These are phyloP conservation scores for Calamus simplicifolius DNA, from an alignment of 176 grass and related monocot genomes.

Conservation along the genomic window DNA sequence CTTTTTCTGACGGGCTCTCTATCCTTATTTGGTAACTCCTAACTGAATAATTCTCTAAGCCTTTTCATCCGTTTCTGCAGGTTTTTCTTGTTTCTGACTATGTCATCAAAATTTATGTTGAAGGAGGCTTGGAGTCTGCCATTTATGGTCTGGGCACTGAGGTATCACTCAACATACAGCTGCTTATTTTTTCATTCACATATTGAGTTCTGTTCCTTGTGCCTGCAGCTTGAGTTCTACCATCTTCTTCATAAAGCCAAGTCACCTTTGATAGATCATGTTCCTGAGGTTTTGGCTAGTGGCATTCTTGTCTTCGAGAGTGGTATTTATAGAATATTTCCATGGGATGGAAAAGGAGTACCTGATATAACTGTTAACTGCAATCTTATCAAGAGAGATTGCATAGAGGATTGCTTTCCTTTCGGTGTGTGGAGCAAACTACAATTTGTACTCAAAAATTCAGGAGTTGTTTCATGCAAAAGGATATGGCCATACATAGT, in stretches of 20 bases:
- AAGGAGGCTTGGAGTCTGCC: constrained; percentile 62
- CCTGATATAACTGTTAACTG: constrained; percentile 52
- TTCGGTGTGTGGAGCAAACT: constrained; percentile 90
- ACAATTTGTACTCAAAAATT: constrained; percentile 34
- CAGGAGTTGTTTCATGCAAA: constrained; percentile 26
- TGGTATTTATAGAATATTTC: constrained; percentile 45
- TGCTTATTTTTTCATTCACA: constrained; percentile 4
- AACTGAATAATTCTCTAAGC: too few species aligned
- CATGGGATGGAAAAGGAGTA: constrained; percentile 80
- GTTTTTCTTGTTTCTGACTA: constrained; percentile 76
- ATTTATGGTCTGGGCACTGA: constrained; percentile 80
- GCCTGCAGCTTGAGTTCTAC: constrained; percentile 85
- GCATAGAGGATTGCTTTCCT: constrained; percentile 42
- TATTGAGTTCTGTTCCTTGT: constrained; percentile 16
- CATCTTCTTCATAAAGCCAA: constrained; percentile 46
- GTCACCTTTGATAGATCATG: constrained; percentile 66
- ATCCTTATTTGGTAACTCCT: too few species aligned
- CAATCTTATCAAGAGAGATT: constrained; percentile 32
- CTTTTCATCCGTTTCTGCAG: constrained; percentile 27
- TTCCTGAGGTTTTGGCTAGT: constrained; percentile 80
- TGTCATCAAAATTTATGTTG: constrained; percentile 86
- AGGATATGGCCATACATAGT: constrained; percentile 89
- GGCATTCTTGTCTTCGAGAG: constrained; percentile 69
- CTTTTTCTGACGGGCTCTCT: too few species aligned
- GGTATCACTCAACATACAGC: constrained; percentile 28